phyloP scores from a whole-genome alignment of 192 early-diverging fungal species.

The Funneliformis geosporum region DNA sequence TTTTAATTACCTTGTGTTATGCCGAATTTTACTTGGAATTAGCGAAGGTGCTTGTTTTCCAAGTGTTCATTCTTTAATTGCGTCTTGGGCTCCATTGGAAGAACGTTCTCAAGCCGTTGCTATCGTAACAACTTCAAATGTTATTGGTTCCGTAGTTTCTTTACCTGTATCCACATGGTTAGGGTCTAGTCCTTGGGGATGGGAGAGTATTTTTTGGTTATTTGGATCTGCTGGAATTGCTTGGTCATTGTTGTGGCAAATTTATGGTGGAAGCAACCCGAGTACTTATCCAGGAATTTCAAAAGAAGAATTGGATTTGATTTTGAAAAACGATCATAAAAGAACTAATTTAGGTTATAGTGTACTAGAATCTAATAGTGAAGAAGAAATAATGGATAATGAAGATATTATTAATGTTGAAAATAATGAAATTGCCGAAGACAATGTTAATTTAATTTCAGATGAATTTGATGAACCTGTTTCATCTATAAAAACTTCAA shows the following conservation, averaged over 20 bases:
- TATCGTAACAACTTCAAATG: conserved; percentile 36
- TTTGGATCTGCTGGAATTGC: conserved; percentile 38
- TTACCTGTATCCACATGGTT: conserved; percentile 42
- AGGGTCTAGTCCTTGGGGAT: conserved; percentile 41
- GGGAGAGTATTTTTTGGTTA: conserved; percentile 46
- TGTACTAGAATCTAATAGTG: not conserved
- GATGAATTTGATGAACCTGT: not conserved
- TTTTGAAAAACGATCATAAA: conserved; percentile 17
- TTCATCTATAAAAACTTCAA: not conserved
- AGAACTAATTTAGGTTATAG: not conserved
- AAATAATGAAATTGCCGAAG: not conserved
- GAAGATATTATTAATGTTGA: not conserved
- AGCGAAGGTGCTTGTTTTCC: conserved; percentile 45
- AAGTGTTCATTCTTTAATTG: conserved; percentile 40
- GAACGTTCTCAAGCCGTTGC: conserved; percentile 42
- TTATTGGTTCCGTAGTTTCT: conserved; percentile 40
- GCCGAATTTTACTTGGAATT: conserved; percentile 40
- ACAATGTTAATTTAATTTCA: not conserved
- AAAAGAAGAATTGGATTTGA: conserved; percentile 35
- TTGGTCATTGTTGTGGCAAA: conserved; percentile 41
- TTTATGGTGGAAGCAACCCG: conserved; percentile 40
- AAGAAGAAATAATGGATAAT: not conserved
- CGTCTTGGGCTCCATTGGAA: conserved; percentile 38
- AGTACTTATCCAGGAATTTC: conserved; percentile 31
- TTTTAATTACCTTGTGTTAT: conserved; percentile 32